Percentiles rank a stretch among this genome's conserved stretches.
phyloP scores from a whole-genome alignment of 306 rosid species.

The Quercus cerris region DNA sequence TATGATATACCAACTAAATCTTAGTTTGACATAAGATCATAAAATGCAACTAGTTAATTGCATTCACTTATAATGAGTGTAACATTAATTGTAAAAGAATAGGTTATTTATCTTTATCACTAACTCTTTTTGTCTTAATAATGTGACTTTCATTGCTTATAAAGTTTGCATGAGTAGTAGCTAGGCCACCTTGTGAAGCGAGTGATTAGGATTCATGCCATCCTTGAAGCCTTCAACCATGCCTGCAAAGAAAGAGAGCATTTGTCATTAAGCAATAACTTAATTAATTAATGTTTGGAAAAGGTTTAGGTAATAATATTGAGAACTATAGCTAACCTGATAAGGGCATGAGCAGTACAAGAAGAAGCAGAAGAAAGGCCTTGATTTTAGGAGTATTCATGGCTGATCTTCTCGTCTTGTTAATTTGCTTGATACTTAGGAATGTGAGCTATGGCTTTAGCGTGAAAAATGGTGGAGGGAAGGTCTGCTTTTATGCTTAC shows the following conservation, averaged over 20 bases:
- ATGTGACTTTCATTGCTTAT: background rate
- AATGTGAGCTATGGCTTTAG: slow-evolving; percentile 22
- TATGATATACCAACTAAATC: background rate
- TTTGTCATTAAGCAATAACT: background rate
- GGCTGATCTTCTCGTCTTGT: slow-evolving; percentile 11
- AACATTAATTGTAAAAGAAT: background rate
- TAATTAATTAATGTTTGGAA: background rate
- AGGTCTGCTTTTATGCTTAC: slow-evolving; percentile 34
- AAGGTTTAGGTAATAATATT: background rate
- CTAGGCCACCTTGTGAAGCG: slow-evolving; percentile 43
- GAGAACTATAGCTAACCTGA: slow-evolving; percentile 41
- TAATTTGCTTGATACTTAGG: background rate
- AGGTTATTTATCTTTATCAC: background rate
- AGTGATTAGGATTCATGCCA: slow-evolving; percentile 29
- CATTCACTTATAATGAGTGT: background rate
- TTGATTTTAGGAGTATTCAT: slow-evolving; percentile 49
- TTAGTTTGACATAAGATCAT: too few species aligned
- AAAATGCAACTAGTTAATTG: too few species aligned
- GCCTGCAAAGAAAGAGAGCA: slow-evolving; percentile 28
- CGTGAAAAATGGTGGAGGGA: slow-evolving; percentile 15
- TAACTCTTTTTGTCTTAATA: background rate
- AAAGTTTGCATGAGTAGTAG: background rate
- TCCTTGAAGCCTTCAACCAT: slow-evolving; percentile 52
- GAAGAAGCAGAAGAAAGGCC: slow-evolving; percentile 29
- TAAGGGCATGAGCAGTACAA: slow-evolving; percentile 49